phyloP scores from a whole-genome alignment of 2,329 filamentous ascomycete species.

The Aspergillus eucalypticola region DNA sequence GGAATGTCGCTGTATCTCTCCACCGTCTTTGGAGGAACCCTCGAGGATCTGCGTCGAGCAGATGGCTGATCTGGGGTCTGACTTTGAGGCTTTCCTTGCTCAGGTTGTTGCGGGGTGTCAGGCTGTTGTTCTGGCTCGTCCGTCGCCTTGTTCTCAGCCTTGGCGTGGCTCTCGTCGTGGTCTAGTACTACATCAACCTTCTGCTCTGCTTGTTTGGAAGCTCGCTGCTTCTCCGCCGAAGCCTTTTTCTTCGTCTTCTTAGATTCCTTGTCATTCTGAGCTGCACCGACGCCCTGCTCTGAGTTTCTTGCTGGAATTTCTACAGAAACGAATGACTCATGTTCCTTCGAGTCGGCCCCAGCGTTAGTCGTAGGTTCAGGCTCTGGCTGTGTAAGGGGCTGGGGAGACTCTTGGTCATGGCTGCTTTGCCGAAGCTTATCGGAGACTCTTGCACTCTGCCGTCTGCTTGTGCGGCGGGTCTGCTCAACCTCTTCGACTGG shows the following conservation, averaged over 20 bases:
- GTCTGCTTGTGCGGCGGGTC: conserved; percentile 4
- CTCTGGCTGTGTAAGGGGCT: conserved; percentile 4
- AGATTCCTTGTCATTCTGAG: conserved; percentile 20
- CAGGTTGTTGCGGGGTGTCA: conserved; percentile 21
- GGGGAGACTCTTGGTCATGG: not conserved
- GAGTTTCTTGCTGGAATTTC: conserved; percentile 32
- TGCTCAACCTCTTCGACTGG: conserved; percentile 4
- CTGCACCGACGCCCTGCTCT: conserved; percentile 34
- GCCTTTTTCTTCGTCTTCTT: conserved; percentile 34
- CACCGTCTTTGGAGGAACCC: conserved; percentile 37
- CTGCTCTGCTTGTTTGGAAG: conserved; percentile 13
- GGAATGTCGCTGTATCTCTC: conserved; percentile 42
- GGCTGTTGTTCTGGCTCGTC: conserved; percentile 20
- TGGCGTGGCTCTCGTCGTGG: not conserved
- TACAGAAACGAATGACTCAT: conserved; percentile 34
- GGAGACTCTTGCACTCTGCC: conserved; percentile 10
- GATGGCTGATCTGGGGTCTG: conserved; percentile 18
- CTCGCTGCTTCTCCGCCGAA: conserved; percentile 32
- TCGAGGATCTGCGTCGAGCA: conserved; percentile 26
- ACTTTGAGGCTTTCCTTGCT: conserved; percentile 21
- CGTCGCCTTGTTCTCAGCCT: conserved; percentile 1
- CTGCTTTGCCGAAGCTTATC: not conserved
- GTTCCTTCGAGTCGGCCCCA: conserved; percentile 17
- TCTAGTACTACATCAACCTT: not conserved
- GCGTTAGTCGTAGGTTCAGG: conserved; percentile 13